Conservation (phyloP, 1,284 basidiomycete genomes). For the Meripilus lineatus region DNA sequence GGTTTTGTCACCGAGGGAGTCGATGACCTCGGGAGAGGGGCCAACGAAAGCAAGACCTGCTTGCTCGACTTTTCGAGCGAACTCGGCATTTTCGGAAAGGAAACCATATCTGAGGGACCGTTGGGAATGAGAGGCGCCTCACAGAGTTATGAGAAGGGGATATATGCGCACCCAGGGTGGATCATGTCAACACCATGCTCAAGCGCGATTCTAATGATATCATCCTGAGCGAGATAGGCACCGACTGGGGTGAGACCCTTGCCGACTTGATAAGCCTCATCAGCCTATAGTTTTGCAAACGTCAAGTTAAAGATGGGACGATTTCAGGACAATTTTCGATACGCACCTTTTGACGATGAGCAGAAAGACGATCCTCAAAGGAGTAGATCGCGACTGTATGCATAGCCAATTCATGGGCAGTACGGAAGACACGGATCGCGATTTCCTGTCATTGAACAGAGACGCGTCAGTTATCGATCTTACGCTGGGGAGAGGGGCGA, state of each 20-base stretch:
- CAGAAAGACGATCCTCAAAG: conserved; percentile 92
- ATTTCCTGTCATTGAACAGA: conserved; percentile 71
- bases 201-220: conserved; percentile 92
- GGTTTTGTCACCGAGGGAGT: conserved; percentile 97
- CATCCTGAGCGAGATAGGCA: conserved; percentile 96
- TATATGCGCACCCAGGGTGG: conserved; percentile 80
- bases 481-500: conserved; percentile 4
- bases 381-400: conserved; percentile 99
- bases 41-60: conserved; percentile 98
- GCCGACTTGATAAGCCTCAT: conserved; percentile 98
- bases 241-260: conserved; percentile 93
- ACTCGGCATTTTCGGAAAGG: conserved; percentile 94
- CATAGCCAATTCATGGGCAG: conserved; percentile 98
- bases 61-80: conserved; percentile 94
- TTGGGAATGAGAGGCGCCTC: not conserved
- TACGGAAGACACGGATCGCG: conserved; percentile 97
- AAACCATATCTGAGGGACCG: conserved; percentile 81
- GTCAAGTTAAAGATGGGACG: conserved; percentile 4
- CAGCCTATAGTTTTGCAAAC: conserved; percentile 58
- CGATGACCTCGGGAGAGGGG: conserved; percentile 94
- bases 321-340: not conserved
- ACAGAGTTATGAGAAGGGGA: conserved; percentile 8
- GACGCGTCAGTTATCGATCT: not conserved
- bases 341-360: conserved; percentile 92
- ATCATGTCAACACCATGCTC: conserved; percentile 99